A percentile compares a stretch with the other conserved stretches of the same genome.
phyloP scores from a whole-genome alignment of 139 green algal species.

The Dunaliella sp. region DNA sequence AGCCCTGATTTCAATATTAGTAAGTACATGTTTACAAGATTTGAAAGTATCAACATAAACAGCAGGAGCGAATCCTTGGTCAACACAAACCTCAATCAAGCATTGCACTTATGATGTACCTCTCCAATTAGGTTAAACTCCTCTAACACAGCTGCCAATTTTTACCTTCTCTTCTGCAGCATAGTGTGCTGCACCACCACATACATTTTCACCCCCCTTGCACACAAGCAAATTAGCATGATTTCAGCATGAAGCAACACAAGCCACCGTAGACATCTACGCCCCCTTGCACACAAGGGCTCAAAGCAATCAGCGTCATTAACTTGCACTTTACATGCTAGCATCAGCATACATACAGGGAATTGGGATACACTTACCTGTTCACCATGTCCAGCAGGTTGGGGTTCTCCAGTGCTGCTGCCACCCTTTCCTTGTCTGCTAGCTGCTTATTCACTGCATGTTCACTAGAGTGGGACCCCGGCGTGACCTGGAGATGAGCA shows the following conservation, averaged over 20 bases:
- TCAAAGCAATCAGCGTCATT: neutral
- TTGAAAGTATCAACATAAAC: too few relatives aligned
- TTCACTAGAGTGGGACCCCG: constrained; percentile 84
- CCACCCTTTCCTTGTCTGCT: constrained; percentile 97
- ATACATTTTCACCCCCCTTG: neutral
- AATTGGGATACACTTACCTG: constrained; percentile 2
- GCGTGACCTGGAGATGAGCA: constrained; percentile 65
- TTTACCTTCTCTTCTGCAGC: too few relatives aligned
- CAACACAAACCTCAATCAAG: too few relatives aligned
- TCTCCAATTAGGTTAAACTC: too few relatives aligned
- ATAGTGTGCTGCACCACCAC: neutral
- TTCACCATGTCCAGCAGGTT: constrained; percentile 89
- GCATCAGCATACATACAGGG: too few relatives aligned
- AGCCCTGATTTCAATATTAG: too few relatives aligned
- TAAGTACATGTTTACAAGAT: too few relatives aligned
- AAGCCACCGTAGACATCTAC: neutral
- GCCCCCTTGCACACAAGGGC: neutral
- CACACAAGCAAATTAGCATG: neutral
- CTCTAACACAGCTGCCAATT: too few relatives aligned
- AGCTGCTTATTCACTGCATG: constrained; percentile 98
- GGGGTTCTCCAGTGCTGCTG: constrained; percentile 95
- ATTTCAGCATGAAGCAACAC: neutral
- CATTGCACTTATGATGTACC: too few relatives aligned
- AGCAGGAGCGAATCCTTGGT: too few relatives aligned
- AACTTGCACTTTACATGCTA: too few relatives aligned